A percentile compares a stretch with the other conserved stretches of the same genome.
Conservation (phyloP, 169 alveolate species). For the Plasmodium berghei region DNA sequence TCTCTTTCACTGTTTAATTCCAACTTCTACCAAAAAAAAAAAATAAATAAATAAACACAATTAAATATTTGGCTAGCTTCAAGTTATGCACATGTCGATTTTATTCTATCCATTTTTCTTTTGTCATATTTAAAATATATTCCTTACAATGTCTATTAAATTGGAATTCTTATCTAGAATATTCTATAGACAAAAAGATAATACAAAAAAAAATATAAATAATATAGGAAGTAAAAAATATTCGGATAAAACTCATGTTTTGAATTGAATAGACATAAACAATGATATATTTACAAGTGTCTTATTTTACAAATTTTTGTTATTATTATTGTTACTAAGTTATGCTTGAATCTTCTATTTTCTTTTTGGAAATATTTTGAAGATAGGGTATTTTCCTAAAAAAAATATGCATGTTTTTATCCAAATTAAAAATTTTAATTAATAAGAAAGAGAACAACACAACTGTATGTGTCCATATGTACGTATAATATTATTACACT, state of each 20-base stretch:
- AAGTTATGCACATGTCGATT: too few relatives aligned
- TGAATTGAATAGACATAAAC: too few relatives aligned
- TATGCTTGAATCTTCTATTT: conserved; percentile 61
- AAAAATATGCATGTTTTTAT: neutral
- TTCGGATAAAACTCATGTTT: too few relatives aligned
- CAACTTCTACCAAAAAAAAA: conserved; percentile 15
- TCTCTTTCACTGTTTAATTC: conserved; percentile 37
- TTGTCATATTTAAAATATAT: too few relatives aligned
- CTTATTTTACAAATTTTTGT: too few relatives aligned
- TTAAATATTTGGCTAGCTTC: neutral
- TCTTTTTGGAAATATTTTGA: conserved; percentile 65
- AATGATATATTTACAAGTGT: too few relatives aligned
- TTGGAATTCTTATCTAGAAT: too few relatives aligned
- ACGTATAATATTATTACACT: conserved; percentile 14
- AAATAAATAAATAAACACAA: neutral
- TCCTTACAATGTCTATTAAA: too few relatives aligned
- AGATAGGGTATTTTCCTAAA: conserved; percentile 53
- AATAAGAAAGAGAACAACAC: neutral
- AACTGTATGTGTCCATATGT: neutral
- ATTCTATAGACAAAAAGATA: too few relatives aligned
- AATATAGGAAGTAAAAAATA: too few relatives aligned
- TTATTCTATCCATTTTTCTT: too few relatives aligned
- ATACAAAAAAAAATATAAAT: too few relatives aligned
- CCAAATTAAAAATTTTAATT: neutral
- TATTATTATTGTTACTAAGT: conserved; percentile 9